Evolutionary conservation across 1,139 yeast genomes (phyloP), one percentile per base, ranked within the genome.

Genomic region (Debaryomyces coudertii): DNA sequence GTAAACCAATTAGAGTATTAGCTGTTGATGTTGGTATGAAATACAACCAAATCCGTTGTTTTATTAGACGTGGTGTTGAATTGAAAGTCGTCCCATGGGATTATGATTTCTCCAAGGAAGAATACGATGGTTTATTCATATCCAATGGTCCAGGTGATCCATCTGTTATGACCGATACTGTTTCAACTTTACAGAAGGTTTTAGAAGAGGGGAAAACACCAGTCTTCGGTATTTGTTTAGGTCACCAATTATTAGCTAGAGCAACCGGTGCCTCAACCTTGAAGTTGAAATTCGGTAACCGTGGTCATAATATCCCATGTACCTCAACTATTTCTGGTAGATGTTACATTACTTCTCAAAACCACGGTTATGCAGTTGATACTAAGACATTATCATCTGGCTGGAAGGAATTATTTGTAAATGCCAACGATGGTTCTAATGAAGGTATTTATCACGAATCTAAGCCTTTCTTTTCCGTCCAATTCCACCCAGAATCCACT

Each of bases 91-190:
- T 95, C 43, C 99, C 99, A 50, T 93, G 95, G 93, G 85, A 95
- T 66, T 82, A 90, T 64, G 97, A 92, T 68, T 85, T 87, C 65
- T 73, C 87, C 51, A 61, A 68, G 42, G 93, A 89, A 64, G 76
- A 81, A 52, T 95, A 87, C 65, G 98, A 95, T 67, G 99, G 99
- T 74, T 77, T 95, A 61, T 95, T 95, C 70, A 79, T 93, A 55
- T 90, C 98, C 48, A 95, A 95, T 69, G 99, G 99, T 76, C 99
- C 99, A 36, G 99, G 99, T 80, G 98, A 95, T 73, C 99, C 99
- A 49, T 82, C 95, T 38, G 89, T 87, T 49, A 79, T 95, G 83
- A 66, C 82, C 47, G 75, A 73, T 20, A 82, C 88, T 47, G 87
- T 85, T 40, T 76, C 71, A 33, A 82, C 80, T 54, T 73, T 93